Percentiles rank a stretch among this genome's conserved stretches.
Evolutionary conservation across 345 rosid genomes (phyloP).

Genomic region (Populus nigra): DNA sequence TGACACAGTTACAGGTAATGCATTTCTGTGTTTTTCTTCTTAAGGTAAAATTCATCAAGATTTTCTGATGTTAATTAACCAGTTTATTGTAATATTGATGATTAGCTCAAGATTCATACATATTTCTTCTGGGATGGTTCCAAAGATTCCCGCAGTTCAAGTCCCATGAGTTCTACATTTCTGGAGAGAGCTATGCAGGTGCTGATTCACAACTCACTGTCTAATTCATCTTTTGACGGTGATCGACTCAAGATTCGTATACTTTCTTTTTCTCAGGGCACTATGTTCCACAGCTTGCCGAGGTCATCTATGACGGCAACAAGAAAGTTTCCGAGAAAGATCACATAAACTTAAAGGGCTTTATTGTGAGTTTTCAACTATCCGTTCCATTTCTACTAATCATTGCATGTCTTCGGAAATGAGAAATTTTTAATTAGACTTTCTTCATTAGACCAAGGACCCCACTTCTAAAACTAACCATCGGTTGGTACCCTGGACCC

Average conservation of each 20-base stretch:
- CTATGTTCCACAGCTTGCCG: slow-evolving; percentile 81
- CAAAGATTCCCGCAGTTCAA: slow-evolving; percentile 62
- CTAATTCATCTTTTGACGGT: not conserved
- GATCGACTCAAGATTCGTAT: not conserved
- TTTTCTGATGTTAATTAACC: not conserved
- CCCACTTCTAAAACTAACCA: too few species aligned
- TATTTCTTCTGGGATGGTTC: slow-evolving; percentile 65
- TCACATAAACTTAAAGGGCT: slow-evolving; percentile 65
- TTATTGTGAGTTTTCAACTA: slow-evolving; percentile 41
- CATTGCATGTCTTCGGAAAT: not conserved
- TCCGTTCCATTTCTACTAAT: not conserved
- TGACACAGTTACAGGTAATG: slow-evolving; percentile 50
- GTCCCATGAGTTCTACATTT: slow-evolving; percentile 54
- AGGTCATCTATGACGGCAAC: slow-evolving; percentile 51
- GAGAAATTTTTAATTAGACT: not conserved
- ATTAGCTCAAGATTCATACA: slow-evolving; percentile 53
- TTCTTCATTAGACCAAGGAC: too few species aligned
- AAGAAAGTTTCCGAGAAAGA: slow-evolving; percentile 38
- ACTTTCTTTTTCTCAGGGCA: slow-evolving; percentile 47
- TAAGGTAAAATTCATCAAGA: not conserved
- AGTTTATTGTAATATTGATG: not conserved
- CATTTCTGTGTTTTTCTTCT: not conserved
- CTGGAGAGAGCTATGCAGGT: slow-evolving; percentile 83
- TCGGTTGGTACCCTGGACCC: too few species aligned
- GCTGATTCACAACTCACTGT: not conserved